These are phyloP conservation scores for Penicillium simplicissimum DNA, from an alignment of 495 filamentous ascomycete species.

Conservation along the genomic window DNA sequence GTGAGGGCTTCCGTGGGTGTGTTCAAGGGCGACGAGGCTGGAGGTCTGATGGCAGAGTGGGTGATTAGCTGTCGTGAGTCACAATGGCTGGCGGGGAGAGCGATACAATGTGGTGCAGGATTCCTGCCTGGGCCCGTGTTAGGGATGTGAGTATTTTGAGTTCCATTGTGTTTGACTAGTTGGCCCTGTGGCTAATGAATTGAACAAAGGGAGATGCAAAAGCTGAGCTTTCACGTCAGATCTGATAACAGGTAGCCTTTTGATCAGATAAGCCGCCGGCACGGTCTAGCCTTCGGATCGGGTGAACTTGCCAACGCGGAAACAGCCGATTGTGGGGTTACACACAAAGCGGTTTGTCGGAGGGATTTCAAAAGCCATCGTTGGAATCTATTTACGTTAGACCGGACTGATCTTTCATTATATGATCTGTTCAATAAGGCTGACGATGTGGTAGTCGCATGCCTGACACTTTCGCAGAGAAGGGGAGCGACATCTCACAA, in stretches of 20 bases:
- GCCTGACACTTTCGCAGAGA: too few relatives aligned
- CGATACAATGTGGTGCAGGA: slow-evolving; percentile 31
- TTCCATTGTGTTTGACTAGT: slow-evolving; percentile 18
- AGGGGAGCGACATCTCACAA: too few relatives aligned
- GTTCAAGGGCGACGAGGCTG: slow-evolving; percentile 30
- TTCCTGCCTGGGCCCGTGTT: slow-evolving; percentile 26
- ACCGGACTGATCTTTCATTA: too few relatives aligned
- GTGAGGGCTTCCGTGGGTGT: slow-evolving; percentile 24
- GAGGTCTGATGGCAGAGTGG: slow-evolving; percentile 18
- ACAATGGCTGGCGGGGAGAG: background rate
- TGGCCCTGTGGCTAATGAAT: background rate
- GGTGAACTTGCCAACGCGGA: too few relatives aligned
- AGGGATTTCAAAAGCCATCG: too few relatives aligned
- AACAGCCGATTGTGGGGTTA: too few relatives aligned
- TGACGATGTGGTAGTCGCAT: too few relatives aligned
- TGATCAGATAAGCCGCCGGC: slow-evolving; percentile 14
- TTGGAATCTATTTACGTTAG: too few relatives aligned
- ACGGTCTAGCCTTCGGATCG: background rate
- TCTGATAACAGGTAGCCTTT: slow-evolving; percentile 26
- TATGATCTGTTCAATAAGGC: too few relatives aligned
- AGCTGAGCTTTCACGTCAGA: slow-evolving; percentile 16
- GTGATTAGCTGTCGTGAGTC: slow-evolving; percentile 3
- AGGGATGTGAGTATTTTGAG: slow-evolving; percentile 24
- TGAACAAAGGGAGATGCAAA: background rate
- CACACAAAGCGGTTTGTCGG: too few relatives aligned